These are phyloP conservation scores for Venturia pyrina DNA, from an alignment of 2,329 filamentous ascomycete species.

Conservation along the genomic window DNA sequence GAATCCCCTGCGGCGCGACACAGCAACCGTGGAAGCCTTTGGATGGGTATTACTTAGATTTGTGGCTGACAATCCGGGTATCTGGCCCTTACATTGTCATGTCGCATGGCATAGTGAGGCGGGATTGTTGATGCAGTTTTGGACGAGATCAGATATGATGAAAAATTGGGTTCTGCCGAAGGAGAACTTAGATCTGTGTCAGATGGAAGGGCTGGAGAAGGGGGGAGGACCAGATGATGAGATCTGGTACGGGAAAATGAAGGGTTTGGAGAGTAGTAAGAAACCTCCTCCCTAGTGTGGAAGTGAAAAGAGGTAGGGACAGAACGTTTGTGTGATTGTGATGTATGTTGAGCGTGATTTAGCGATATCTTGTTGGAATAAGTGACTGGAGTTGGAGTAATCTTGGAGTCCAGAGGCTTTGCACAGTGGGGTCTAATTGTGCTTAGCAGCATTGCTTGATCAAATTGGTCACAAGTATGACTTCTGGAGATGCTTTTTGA, in stretches of 20 bases:
- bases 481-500: too few species aligned
- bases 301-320: neutral
- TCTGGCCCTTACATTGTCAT: constrained; percentile 11
- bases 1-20: constrained; percentile 1
- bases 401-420: too few species aligned
- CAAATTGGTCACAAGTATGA: too few species aligned
- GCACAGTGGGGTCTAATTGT: too few species aligned
- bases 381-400: too few species aligned
- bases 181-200: constrained; percentile 38
- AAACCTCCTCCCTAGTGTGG: neutral
- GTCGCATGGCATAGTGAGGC: constrained; percentile 7
- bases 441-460: too few species aligned
- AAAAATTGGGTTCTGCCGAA: constrained; percentile 33
- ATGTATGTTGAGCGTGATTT: neutral
- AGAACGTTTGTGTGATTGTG: neutral
- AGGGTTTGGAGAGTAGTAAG: neutral
- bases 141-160: constrained; percentile 40
- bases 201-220: constrained; percentile 35
- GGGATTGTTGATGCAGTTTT: constrained; percentile 10
- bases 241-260: constrained; percentile 30
- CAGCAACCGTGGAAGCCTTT: constrained; percentile 1
- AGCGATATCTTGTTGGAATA: neutral
- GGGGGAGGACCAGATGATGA: constrained; percentile 42
- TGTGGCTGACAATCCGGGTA: constrained; percentile 9
- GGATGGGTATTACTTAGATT: constrained; percentile 6